These are phyloP conservation scores for Pichia sp. DNA, from an alignment of 1,139 yeast genomes.

Conservation along the genomic window DNA sequence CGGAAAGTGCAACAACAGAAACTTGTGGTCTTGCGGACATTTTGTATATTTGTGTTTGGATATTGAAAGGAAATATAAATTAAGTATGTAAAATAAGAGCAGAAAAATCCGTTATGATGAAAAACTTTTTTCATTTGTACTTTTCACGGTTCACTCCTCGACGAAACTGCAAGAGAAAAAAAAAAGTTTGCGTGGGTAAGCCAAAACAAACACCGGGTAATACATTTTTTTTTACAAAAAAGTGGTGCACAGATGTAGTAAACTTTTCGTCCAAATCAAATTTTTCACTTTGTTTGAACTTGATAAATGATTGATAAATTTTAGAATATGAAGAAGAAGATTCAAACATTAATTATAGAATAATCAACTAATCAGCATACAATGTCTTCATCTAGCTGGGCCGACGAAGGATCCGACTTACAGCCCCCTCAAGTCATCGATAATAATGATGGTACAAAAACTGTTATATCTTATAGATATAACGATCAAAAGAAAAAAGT, in stretches of 20 bases:
- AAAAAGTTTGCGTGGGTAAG: too few relatives aligned
- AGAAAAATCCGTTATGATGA: not conserved
- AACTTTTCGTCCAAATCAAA: too few relatives aligned
- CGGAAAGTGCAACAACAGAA: constrained; percentile 78
- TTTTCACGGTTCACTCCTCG: too few relatives aligned
- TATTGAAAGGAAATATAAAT: not conserved
- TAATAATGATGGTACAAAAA: constrained; percentile 84
- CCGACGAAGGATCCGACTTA: constrained; percentile 58
- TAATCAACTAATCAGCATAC: too few relatives aligned
- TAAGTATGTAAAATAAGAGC: not conserved
- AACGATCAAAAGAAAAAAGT: constrained; percentile 80
- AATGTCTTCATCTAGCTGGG: constrained; percentile 38
- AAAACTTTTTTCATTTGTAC: not conserved
- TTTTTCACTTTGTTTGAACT: too few relatives aligned
- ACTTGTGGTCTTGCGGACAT: constrained; percentile 93
- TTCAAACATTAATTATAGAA: too few relatives aligned
- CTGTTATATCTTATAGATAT: constrained; percentile 70
- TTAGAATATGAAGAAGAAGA: too few relatives aligned
- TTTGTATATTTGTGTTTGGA: constrained; percentile 18
- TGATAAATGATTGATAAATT: too few relatives aligned
- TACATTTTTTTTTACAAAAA: too few relatives aligned
- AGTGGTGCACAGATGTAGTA: too few relatives aligned
- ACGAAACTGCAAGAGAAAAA: too few relatives aligned
- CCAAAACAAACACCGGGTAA: too few relatives aligned
- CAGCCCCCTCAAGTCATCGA: constrained; percentile 65